Base-by-base conservation (phyloP, 768 basidiomycete species). In the Hericium coralloides region DNA sequence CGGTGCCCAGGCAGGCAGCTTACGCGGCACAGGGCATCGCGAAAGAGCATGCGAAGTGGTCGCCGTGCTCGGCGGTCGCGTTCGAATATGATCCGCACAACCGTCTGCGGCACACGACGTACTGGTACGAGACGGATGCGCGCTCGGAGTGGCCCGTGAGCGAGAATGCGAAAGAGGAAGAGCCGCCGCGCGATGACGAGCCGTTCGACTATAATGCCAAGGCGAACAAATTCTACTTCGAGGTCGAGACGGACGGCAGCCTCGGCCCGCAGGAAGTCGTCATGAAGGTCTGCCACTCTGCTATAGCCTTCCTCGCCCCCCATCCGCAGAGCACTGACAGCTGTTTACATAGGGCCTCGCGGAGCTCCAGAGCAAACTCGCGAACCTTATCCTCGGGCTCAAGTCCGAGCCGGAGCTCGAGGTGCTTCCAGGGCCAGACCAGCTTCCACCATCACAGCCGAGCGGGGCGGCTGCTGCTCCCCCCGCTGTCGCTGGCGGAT, bases 41-140 rank as follows among this genome's bases (percentile, higher is more conserved):
- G 3, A 98, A 98, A 76, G 93, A 97, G 69, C 97, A 99, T 67
- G 94, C 97, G 12, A 99, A 99, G 73, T 99, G 95, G 92, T 95
- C 93, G 0, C 95, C 97, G 12, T 90, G 94, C 59, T 89, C 93
- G 1, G 93, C 97, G 8, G 86, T 99, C 17, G 83, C 87, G 8
- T 98, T 95, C 62, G 97, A 99, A 73, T 99, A 99, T 61, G 97
- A 99, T 70, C 97, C 97, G 12, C 81, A 98, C 76, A 99, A 99
- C 74, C 93, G 93, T 70, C 77, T 99, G 36, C 84, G 94, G 54
- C 97, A 99, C 72, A 98, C 97, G 3, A 84, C 88, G 2, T 84
- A 97, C 70, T 98, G 97, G 97, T 92, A 78, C 67, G 97, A 99
- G 71, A 79, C 76, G 22, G 84, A 94, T 64, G 76, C 81, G 61